These are phyloP conservation scores for Suhomyces emberorum DNA, from an alignment of 805 yeast genomes.

Conservation along the genomic window DNA sequence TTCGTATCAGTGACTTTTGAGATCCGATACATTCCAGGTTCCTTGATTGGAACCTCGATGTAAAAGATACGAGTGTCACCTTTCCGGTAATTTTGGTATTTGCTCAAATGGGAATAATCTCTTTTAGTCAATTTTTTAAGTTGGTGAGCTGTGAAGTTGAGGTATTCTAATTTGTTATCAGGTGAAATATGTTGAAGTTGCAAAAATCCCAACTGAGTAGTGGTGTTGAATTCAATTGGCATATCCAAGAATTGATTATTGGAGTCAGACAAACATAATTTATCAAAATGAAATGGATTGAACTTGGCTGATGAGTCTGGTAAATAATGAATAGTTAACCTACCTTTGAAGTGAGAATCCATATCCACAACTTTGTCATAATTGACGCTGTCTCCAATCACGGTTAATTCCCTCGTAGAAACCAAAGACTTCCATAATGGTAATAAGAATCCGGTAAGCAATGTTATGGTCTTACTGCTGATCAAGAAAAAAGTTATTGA, in stretches of 20 bases:
- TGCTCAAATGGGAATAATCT: constrained; percentile 31
- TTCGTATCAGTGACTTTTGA: constrained; percentile 63
- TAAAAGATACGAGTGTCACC: constrained; percentile 48
- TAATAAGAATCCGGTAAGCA: constrained; percentile 30
- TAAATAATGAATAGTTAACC: constrained; percentile 76
- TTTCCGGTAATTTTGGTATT: constrained; percentile 18
- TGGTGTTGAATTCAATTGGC: constrained; percentile 79
- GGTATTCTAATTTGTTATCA: constrained; percentile 40
- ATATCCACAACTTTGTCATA: constrained; percentile 40
- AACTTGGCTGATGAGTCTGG: constrained; percentile 88
- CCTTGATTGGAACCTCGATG: constrained; percentile 58
- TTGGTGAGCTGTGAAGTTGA: constrained; percentile 58
- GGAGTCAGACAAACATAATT: constrained; percentile 54
- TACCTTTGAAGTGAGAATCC: constrained; percentile 75
- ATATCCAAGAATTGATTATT: constrained; percentile 36
- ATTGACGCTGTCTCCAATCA: constrained; percentile 46
- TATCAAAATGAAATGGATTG: constrained; percentile 64
- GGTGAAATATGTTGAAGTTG: constrained; percentile 63
- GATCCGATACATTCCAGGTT: constrained; percentile 78
- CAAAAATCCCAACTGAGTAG: constrained; percentile 64
- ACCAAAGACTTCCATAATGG: constrained; percentile 44
- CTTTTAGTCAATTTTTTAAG: constrained; percentile 38
- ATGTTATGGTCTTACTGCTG: constrained; percentile 47
- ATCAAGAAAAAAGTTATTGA: constrained; percentile 53
- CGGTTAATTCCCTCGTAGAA: constrained; percentile 46